A percentile compares a stretch with the other conserved stretches of the same genome.
phyloP scores from a whole-genome alignment of 108 stramenopile genomes.

The Tribonema minus region DNA sequence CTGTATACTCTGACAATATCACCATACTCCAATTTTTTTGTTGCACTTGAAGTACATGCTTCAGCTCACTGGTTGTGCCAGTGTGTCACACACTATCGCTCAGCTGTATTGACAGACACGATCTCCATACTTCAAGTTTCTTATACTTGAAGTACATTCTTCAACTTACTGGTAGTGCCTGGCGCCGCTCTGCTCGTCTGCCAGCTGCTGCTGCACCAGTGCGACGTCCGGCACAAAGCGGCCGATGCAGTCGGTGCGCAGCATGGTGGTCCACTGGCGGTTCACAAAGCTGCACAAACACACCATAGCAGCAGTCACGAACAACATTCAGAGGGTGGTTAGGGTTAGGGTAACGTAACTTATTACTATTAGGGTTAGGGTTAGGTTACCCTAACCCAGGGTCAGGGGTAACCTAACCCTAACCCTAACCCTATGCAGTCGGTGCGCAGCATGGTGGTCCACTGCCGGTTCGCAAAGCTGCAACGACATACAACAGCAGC shows the following conservation, averaged over 20 bases:
- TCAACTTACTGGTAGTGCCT: neutral
- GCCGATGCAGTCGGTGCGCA: slow-evolving; percentile 81
- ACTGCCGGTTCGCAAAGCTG: slow-evolving; percentile 64
- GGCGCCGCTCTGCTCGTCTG: slow-evolving; percentile 3
- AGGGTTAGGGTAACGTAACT: too few species aligned
- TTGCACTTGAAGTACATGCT: too few species aligned
- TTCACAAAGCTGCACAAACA: slow-evolving; percentile 58
- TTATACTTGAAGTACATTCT: neutral
- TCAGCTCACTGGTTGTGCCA: too few species aligned
- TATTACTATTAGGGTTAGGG: too few species aligned
- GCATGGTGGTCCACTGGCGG: slow-evolving; percentile 83
- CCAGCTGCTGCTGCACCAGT: slow-evolving; percentile 69
- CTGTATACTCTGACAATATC: too few species aligned
- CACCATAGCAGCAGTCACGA: too few species aligned
- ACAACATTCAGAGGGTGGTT: neutral
- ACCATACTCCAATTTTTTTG: too few species aligned
- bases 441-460: slow-evolving; percentile 81
- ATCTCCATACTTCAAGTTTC: too few species aligned
- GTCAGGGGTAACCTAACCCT: too few species aligned
- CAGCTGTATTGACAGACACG: too few species aligned
- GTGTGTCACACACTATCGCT: too few species aligned
- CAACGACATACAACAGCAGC: neutral
- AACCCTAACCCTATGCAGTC: slow-evolving; percentile 93
- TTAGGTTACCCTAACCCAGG: too few species aligned
- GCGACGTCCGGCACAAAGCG: slow-evolving; percentile 96